These are phyloP conservation scores for Pseudozyma pruni DNA, from an alignment of 1,284 basidiomycete species.

Conservation along the genomic window DNA sequence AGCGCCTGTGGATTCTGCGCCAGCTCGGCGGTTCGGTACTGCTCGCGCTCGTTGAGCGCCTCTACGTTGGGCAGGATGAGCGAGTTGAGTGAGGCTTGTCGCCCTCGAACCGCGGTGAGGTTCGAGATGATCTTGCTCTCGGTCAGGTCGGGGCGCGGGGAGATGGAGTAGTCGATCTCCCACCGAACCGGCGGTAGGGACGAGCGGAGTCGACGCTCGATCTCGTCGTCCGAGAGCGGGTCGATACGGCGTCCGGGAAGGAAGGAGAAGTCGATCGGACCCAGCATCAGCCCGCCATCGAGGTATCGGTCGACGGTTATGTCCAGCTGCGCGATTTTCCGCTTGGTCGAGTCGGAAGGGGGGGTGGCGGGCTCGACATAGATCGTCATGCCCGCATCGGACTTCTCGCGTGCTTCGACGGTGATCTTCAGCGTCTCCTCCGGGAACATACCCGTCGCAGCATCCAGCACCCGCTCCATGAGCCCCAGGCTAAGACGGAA, in stretches of 20 bases:
- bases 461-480: slow-evolving; percentile 78
- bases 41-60: slow-evolving; percentile 59
- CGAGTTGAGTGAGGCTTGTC: slow-evolving; percentile 41
- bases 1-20: slow-evolving; percentile 53
- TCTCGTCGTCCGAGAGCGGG: slow-evolving; percentile 51
- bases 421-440: slow-evolving; percentile 57
- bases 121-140: slow-evolving; percentile 41
- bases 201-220: slow-evolving; percentile 32
- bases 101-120: slow-evolving; percentile 40
- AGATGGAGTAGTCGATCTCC: slow-evolving; percentile 61
- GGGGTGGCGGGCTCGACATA: slow-evolving; percentile 51
- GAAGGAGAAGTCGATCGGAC: slow-evolving; percentile 57
- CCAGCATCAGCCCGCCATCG: slow-evolving; percentile 51
- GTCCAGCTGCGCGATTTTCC: slow-evolving; percentile 52
- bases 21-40: slow-evolving; percentile 41
- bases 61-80: slow-evolving; percentile 63
- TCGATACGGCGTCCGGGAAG: slow-evolving; percentile 47
- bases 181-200: slow-evolving; percentile 35
- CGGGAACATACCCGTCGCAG: slow-evolving; percentile 76
- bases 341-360: not conserved
- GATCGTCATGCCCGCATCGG: slow-evolving; percentile 40
- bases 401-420: slow-evolving; percentile 45
- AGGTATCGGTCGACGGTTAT: slow-evolving; percentile 63
- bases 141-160: slow-evolving; percentile 49
- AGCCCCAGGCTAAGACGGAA: slow-evolving; percentile 81